These are phyloP conservation scores for Crinitomyces ghanaensis DNA, from an alignment of 805 yeast species.

Conservation along the genomic window DNA sequence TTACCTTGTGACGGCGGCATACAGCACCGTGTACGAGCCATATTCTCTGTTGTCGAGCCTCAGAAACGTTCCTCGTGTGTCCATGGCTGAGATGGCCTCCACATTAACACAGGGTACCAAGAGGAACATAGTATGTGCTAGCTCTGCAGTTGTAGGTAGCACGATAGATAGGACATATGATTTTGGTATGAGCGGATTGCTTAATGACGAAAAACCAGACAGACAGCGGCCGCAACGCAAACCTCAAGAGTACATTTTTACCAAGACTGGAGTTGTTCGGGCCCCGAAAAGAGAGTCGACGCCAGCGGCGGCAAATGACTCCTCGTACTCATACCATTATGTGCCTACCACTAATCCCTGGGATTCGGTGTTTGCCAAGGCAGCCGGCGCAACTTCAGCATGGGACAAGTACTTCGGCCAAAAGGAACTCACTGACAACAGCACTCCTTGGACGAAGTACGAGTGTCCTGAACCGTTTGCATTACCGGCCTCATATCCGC, in stretches of 20 bases:
- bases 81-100: constrained; percentile 35
- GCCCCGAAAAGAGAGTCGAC: not conserved
- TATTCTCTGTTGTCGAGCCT: constrained; percentile 33
- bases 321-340: not conserved
- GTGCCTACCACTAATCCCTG: constrained; percentile 6
- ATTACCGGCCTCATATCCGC: constrained; percentile 12
- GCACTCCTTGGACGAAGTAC: constrained; percentile 10
- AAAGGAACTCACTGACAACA: constrained; percentile 7
- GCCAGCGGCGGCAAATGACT: not conserved
- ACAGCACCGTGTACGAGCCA: constrained; percentile 35
- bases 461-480: constrained; percentile 12
- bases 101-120: constrained; percentile 32
- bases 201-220: too few species aligned
- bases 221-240: constrained; percentile 16
- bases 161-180: not conserved
- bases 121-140: constrained; percentile 36
- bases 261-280: constrained; percentile 1
- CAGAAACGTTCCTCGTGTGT: constrained; percentile 17
- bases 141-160: not conserved
- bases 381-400: not conserved
- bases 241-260: not conserved
- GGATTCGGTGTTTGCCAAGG: constrained; percentile 3
- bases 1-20: constrained; percentile 36
- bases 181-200: not conserved
- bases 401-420: constrained; percentile 8